Evolutionary conservation across 345 rosid genomes (phyloP), one percentile per base, ranked within the genome.

Genomic region (Gossypium herbaceum): DNA sequence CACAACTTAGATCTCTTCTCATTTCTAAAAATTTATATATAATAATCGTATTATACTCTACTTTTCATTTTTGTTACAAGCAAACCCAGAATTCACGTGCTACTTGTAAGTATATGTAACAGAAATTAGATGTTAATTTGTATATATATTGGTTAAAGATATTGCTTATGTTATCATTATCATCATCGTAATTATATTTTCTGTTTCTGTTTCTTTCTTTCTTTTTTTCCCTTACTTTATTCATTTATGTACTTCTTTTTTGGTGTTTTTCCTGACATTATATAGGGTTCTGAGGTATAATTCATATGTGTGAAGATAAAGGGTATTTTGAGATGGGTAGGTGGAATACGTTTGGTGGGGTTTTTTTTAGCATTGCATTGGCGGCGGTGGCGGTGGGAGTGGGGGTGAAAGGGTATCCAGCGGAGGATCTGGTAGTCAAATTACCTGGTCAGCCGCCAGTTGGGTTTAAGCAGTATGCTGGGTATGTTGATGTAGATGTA

Each of bases 391-490:
- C 68, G 63, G 72, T 73, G 68, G 74, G 72, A 78, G 60, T 39
- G 67, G 78, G 27, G 66, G 80, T 81, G 39, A 83, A 79, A n/a
- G 97, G 89, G 6, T 87, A 78, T 76, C 97, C 92, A 54, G 79
- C 51, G 47, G 88, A 90, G 84, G 98, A 94, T 84, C 85, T 94
- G 78, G 95, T 94, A 70, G 84, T 80, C 78, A 77, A 82, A 24
- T 77, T 94, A 77, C 97, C 93, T 19, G 97, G 97, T 5, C 97
- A 94, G 79, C 95, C 97, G 0, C 57, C 77, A 52, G 97, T 92
- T 70, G 80, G 83, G 58, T 94, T 91, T 85, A 83, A 80, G 81
- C 97, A 94, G 66, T 92, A 71, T 80, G 87, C 97, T 76, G 95
- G 98, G 71, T 92, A 94, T 70, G 86, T 91, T 22, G 95, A 91